A percentile compares a stretch with the other conserved stretches of the same genome.
Evolutionary conservation across 2,329 filamentous ascomycete species (phyloP).

Genomic region (Aspergillus phoenicis): DNA sequence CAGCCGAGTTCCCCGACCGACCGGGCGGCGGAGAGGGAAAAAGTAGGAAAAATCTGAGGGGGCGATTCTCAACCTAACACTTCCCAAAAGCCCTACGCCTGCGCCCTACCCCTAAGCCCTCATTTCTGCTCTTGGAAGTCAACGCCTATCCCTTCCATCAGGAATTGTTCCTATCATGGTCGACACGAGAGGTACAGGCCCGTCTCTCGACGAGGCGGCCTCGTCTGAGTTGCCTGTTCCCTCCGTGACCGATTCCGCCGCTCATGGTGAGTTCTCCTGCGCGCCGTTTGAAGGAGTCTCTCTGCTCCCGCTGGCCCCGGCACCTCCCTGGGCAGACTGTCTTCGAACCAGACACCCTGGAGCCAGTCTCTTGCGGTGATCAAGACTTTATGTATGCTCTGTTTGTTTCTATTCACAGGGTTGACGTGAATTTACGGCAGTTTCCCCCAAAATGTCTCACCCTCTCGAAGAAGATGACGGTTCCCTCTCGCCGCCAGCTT

Average conservation of each 20-base stretch:
- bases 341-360: too few species aligned
- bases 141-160: constrained; percentile 26
- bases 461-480: constrained; percentile 41
- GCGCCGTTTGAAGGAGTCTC: background rate
- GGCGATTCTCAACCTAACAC: constrained; percentile 7
- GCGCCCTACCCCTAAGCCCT: constrained; percentile 54
- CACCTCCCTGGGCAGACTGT: background rate
- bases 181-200: constrained; percentile 31
- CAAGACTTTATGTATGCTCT: background rate
- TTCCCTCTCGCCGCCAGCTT: constrained; percentile 35
- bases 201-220: constrained; percentile 34
- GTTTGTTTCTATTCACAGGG: background rate
- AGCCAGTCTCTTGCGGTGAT: background rate
- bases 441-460: constrained; percentile 35
- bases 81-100: constrained; percentile 43
- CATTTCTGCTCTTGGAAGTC: constrained; percentile 51
- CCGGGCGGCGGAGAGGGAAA: background rate
- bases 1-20: background rate
- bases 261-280: constrained; percentile 37
- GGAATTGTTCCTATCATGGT: constrained; percentile 34
- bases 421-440: constrained; percentile 16
- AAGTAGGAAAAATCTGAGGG: constrained; percentile 3
- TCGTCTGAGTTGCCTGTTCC: constrained; percentile 35
- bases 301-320: background rate
- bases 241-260: constrained; percentile 29